phyloP scores from a whole-genome alignment of 78 protist genomes.

The Ministeria vibrans region DNA sequence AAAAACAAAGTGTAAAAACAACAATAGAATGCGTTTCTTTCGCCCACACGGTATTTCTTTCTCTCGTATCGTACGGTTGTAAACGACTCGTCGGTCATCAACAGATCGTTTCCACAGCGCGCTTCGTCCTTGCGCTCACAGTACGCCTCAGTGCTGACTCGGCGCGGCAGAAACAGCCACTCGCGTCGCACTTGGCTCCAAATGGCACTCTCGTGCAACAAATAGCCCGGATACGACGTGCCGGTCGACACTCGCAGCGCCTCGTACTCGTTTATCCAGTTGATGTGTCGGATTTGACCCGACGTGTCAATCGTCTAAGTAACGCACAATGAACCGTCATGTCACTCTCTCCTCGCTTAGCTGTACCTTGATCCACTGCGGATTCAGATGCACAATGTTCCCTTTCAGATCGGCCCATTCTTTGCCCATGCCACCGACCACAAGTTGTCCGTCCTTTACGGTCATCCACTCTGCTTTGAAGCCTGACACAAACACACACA shows the following conservation, averaged over 20 bases:
- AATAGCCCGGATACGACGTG: conserved; percentile 33
- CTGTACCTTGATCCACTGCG: conserved; percentile 5
- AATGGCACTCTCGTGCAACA: conserved; percentile 35
- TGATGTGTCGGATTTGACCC: not conserved
- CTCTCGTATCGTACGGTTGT: not conserved
- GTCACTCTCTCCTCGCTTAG: no score
- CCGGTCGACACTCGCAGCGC: conserved; percentile 28
- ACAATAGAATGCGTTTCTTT: no score
- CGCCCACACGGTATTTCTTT: no score
- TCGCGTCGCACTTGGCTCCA: conserved; percentile 20
- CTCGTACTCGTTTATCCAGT: conserved; percentile 15
- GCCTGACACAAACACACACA: no score
- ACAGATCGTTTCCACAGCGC: conserved; percentile 19
- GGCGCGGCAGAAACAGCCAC: conserved; percentile 39
- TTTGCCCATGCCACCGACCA: conserved; percentile 45
- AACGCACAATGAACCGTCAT: no score
- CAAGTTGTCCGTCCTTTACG: conserved; percentile 25
- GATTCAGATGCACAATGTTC: not conserved
- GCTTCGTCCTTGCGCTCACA: conserved; percentile 31
- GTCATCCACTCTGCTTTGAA: conserved; percentile 44
- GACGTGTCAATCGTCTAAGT: not conserved
- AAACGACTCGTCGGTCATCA: conserved; percentile 10
- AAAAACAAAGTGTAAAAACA: no score
- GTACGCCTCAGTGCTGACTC: conserved; percentile 29
- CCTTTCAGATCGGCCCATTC: conserved; percentile 28